Evolutionary conservation across 2,329 filamentous ascomycete species (phyloP).

Genomic region (Drechmeria coniospora): DNA sequence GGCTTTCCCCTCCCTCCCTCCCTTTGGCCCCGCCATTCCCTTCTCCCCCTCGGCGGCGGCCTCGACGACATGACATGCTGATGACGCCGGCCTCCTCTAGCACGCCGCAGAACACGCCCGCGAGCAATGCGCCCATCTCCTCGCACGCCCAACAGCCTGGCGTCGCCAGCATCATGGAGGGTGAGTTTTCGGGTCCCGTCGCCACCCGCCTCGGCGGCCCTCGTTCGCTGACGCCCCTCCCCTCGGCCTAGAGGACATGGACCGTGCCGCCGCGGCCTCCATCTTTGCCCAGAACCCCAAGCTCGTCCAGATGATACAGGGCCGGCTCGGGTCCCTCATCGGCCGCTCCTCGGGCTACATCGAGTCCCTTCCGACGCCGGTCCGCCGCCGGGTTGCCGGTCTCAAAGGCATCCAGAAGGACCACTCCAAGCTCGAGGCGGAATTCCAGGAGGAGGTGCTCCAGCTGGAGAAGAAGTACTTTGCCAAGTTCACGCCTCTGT

Average conservation of each 20-base stretch:
- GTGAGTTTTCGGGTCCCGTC: constrained; percentile 41
- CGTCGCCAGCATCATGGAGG: constrained; percentile 92
- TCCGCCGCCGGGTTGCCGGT: constrained; percentile 85
- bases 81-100: constrained; percentile 43
- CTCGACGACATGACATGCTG: constrained; percentile 13
- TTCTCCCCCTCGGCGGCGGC: constrained; percentile 3
- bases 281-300: constrained; percentile 93
- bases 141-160: constrained; percentile 93
- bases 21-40: background rate
- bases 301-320: constrained; percentile 94
- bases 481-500: constrained; percentile 93
- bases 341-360: constrained; percentile 95
- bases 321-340: constrained; percentile 82
- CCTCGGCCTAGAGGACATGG: constrained; percentile 59
- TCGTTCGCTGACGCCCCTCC: constrained; percentile 7
- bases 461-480: constrained; percentile 99
- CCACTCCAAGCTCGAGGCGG: constrained; percentile 92
- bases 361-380: constrained; percentile 78
- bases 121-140: constrained; percentile 89
- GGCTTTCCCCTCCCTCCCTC: constrained; percentile 16
- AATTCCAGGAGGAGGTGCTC: constrained; percentile 97
- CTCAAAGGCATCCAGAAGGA: constrained; percentile 98
- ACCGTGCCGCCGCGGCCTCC: constrained; percentile 72
- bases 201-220: constrained; percentile 1
- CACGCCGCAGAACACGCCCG: constrained; percentile 96